Percentiles rank a stretch among this genome's conserved stretches.
phyloP scores from a whole-genome alignment of 441 rosid genomes.

The Iberis amara region DNA sequence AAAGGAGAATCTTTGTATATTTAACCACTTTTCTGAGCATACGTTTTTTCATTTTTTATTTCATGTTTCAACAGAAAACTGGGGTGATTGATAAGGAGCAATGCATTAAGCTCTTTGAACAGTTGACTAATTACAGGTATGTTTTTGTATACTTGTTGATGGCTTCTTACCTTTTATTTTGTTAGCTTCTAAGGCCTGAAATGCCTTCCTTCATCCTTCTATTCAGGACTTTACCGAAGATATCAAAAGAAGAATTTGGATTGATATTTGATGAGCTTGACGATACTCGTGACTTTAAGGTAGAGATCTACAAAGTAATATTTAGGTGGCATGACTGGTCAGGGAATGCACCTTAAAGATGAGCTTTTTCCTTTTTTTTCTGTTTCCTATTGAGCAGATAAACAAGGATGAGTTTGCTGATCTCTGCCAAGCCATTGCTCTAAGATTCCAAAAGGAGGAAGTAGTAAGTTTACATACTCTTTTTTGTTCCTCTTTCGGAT shows the following conservation, averaged over 20 bases:
- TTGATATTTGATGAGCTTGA: constrained; percentile 88
- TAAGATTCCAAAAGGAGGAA: constrained; percentile 89
- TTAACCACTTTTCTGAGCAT: constrained; percentile 17
- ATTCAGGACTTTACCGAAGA: constrained; percentile 78
- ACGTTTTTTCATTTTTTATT: constrained; percentile 24
- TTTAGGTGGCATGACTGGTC: constrained; percentile 12
- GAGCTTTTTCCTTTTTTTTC: constrained; percentile 8
- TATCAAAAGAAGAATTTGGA: constrained; percentile 76
- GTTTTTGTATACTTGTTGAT: not conserved
- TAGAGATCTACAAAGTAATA: constrained; percentile 24
- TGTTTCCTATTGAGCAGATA: constrained; percentile 46
- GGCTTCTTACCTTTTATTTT: constrained; percentile 17
- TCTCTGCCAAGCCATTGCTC: constrained; percentile 91
- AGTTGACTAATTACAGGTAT: constrained; percentile 83
- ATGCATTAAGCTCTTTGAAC: constrained; percentile 70
- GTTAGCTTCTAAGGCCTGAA: constrained; percentile 6
- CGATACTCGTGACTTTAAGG: constrained; percentile 90
- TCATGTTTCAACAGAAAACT: constrained; percentile 41
- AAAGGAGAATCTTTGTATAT: constrained; percentile 13
- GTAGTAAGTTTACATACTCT: constrained; percentile 48
- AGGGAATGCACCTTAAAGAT: constrained; percentile 12
- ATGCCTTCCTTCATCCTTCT: constrained; percentile 14
- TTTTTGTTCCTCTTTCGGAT: constrained; percentile 16
- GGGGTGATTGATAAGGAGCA: constrained; percentile 67
- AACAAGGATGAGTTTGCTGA: constrained; percentile 84